Evolutionary conservation across 331 rosid species (phyloP).

Genomic region (Arachis monticola): DNA sequence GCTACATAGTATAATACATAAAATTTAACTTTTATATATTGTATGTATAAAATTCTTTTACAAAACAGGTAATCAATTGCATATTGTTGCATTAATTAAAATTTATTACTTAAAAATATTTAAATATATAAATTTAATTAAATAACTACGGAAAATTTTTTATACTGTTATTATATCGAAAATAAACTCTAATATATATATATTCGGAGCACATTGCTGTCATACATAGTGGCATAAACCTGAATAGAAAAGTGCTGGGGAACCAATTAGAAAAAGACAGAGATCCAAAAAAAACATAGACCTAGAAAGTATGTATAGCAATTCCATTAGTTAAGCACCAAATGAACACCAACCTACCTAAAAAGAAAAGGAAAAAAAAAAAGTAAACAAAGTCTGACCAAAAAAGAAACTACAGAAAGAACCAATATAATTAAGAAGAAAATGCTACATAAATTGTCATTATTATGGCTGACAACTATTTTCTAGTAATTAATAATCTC

Average conservation of each 20-base stretch:
- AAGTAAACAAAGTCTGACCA: too few species aligned
- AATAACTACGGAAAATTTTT: too few species aligned
- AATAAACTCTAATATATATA: slow-evolving; percentile 15
- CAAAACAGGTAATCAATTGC: too few species aligned
- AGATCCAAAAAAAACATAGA: slow-evolving; percentile 6
- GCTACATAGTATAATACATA: neutral
- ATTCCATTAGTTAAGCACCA: slow-evolving; percentile 32
- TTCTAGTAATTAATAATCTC: neutral
- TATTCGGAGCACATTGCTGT: slow-evolving; percentile 34
- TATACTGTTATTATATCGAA: too few species aligned
- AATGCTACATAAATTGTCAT: slow-evolving; percentile 25
- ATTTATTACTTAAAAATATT: too few species aligned
- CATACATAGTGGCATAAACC: slow-evolving; percentile 31
- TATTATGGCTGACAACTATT: slow-evolving; percentile 33
- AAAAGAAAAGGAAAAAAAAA: neutral
- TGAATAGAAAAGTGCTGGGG: slow-evolving; percentile 14
- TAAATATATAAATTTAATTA: too few species aligned
- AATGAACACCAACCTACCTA: slow-evolving; percentile 20
- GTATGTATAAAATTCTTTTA: too few species aligned
- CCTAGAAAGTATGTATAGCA: slow-evolving; percentile 19
- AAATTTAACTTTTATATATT: too few species aligned
- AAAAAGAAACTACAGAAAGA: neutral
- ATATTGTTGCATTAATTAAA: too few species aligned
- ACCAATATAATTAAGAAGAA: slow-evolving; percentile 9
- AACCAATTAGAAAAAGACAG: slow-evolving; percentile 35